Percentiles rank a stretch among this genome's conserved stretches.
Conservation (phyloP, 1,284 basidiomycete genomes). For the Thecaphora thlaspeos region DNA sequence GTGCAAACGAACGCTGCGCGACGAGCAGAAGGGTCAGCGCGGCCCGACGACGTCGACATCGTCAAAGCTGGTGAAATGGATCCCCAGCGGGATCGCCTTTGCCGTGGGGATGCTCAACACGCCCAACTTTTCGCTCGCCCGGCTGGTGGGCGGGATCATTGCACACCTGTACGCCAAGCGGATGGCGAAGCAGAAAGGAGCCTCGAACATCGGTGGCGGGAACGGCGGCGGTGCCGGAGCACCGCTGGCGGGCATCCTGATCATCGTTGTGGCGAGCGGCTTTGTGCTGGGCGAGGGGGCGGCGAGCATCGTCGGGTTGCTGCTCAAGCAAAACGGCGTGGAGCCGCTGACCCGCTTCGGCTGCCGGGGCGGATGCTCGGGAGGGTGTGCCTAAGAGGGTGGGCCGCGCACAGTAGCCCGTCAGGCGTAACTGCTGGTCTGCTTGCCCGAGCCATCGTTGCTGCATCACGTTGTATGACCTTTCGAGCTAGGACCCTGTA, state of each 20-base stretch:
- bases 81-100: constrained; percentile 56
- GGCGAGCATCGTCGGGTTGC: constrained; percentile 75
- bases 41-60: constrained; percentile 11
- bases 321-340: constrained; percentile 72
- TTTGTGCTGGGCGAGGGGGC: constrained; percentile 92
- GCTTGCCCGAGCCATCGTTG: too few relatives aligned
- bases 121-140: constrained; percentile 87
- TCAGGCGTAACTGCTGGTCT: too few relatives aligned
- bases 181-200: background rate
- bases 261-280: constrained; percentile 87
- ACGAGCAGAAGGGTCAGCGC: constrained; percentile 3
- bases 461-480: too few relatives aligned
- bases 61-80: constrained; percentile 13
- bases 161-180: constrained; percentile 62
- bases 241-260: constrained; percentile 64
- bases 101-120: constrained; percentile 83
- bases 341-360: constrained; percentile 76
- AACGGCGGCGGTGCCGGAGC: too few relatives aligned
- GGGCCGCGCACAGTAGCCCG: background rate
- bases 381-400: constrained; percentile 60
- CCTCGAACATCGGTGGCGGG: background rate
- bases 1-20: constrained; percentile 35
- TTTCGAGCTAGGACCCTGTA: too few relatives aligned
- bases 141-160: constrained; percentile 80
- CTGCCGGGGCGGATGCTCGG: constrained; percentile 72